Evolutionary conservation across 805 yeast species (phyloP), one percentile per base, ranked within the genome.

Genomic region (Starmerella floris): DNA sequence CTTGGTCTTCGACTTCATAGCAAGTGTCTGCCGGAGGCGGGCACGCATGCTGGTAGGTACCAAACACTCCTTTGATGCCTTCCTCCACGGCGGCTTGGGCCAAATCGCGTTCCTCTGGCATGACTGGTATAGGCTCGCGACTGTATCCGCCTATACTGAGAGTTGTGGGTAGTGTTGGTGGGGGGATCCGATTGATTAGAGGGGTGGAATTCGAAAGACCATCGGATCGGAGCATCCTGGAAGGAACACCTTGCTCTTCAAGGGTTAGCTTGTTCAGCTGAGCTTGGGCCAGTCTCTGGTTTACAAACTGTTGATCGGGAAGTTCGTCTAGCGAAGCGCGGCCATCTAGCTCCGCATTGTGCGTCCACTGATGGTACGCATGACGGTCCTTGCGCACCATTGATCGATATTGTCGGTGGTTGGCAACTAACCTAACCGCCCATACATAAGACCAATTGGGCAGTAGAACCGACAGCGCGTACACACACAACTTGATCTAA

Each of bases 11-110:
- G 1, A 79, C 73, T 36, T 65, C 67, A 56, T 68, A 83, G 49
- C 74, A 77, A 1, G 83, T 73, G 0, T 88, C 82, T 0, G 94
- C 78, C 13, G 76, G 66, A 3, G 97, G 97, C 4, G 97, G 94
- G 10, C 74, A 69, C 1, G 83, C 78, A 55, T 83, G 76, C 56
- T 77, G 76, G 53, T 82, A 76, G 1, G 95, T 80, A 38, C 70
- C 68, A 60, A 83, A 87, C 1, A 73, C 59, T 50, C 51, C 62
- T 51, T 46, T 62, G 61, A 41, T 63, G 2, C 65, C 64, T 28
- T 67, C 59, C 52, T 49, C 37, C 15, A 41, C 44, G 11, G 45
- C 50, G 2, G 28, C 38, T 37, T 54, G 55, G 5, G 57, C 56
- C 9, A 39, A 41, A 30, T 30, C 40, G 6, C 58, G 50, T 39